A percentile compares a stretch with the other conserved stretches of the same genome.
Conservation (phyloP, 176 grass and related monocot species). For the Phyllostachys edulis region DNA sequence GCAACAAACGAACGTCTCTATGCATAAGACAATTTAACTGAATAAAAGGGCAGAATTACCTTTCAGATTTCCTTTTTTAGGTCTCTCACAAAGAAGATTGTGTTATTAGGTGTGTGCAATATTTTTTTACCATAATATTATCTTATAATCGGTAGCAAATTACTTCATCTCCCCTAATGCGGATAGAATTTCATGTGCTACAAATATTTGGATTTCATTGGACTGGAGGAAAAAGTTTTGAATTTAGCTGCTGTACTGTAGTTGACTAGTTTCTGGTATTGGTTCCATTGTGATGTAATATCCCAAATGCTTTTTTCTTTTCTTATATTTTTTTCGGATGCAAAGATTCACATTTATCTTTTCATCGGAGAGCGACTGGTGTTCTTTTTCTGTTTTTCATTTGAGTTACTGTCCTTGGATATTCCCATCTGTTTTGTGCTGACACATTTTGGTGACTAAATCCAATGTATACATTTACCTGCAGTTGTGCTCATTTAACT, state of each 20-base stretch:
- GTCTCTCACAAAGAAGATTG: slow-evolving; percentile 11
- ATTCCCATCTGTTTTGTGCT: background rate
- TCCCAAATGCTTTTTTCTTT: background rate
- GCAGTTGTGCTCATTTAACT: slow-evolving; percentile 90
- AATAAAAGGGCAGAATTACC: background rate
- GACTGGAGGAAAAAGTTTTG: background rate
- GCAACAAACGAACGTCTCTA: background rate
- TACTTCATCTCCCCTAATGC: background rate
- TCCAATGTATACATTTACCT: slow-evolving; percentile 28
- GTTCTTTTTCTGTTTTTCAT: background rate
- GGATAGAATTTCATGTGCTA: background rate
- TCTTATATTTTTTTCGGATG: background rate
- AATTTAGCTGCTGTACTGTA: slow-evolving; percentile 3
- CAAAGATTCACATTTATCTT: background rate
- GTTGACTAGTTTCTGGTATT: background rate
- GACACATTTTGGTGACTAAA: background rate
- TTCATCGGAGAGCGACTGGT: background rate
- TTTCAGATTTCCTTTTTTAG: slow-evolving; percentile 4
- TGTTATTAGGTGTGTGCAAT: background rate
- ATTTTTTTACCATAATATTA: background rate
- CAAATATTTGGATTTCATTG: slow-evolving; percentile 3
- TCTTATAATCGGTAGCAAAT: background rate
- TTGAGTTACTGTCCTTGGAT: slow-evolving; percentile 10
- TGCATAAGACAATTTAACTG: background rate
- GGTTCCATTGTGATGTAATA: background rate